Evolutionary conservation across 1,139 yeast species (phyloP), one percentile per base, ranked within the genome.

Genomic region (Suhomyces bokatorum): DNA sequence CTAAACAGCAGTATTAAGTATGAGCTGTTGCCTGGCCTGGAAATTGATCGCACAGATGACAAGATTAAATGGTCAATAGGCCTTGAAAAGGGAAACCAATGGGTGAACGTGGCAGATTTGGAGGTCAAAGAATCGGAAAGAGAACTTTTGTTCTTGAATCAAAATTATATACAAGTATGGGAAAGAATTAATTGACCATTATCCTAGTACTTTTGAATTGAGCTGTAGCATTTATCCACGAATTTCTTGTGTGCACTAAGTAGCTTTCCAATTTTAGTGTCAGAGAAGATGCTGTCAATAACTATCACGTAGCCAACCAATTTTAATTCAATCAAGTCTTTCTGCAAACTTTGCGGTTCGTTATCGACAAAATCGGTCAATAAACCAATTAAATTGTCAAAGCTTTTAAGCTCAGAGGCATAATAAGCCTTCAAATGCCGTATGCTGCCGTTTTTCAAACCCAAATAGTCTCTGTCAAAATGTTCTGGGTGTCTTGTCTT

Each of bases 141-240:
- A 39, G 90, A 85, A 51, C 66, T 86, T 41, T 56, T 87, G 42
- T 83, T 85, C 54, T 60, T 87, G 32, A 74, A 76, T 36, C 88
- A 85, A 51, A 77, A 80, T 37, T 81, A 80, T 60, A 65, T 87
- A 34, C 91, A 85, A 60, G 65, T 86, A 14, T 86, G 95, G 95
- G 77, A 80, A 53, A 60, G 66, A 33, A 15, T 43, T n/a, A 17
- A 37, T 3, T 14, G 14, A 27, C 6, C 11, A 4, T 20, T 17
- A 12, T 4, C 20, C 22, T 39, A 51, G 33, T 40, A 48, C 28
- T 27, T 31, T 27, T 39, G 44, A 5, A 51, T 12, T 1, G 45
- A 30, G 9, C 37, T 22, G 24, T 45, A 39, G 35, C 49, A 48
- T 22, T 32, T 20, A 2, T 40, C 11, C 16, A 50, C 40, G 24